Conservation (phyloP, 1,284 basidiomycete species). For the Moniliella sp. region DNA sequence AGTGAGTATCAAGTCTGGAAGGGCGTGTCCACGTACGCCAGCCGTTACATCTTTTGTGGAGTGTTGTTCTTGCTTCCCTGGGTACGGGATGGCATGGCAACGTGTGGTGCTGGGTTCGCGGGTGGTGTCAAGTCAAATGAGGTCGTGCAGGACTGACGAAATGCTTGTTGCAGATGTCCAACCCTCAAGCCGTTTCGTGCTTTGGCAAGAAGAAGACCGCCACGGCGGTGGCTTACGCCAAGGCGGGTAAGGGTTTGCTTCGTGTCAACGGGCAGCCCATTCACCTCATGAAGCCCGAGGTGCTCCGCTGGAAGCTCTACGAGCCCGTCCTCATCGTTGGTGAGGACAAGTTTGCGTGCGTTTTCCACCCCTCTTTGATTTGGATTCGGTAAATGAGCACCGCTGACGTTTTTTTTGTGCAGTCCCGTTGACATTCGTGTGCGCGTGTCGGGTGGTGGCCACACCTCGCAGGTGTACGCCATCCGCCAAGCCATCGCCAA, state of each 20-base stretch:
- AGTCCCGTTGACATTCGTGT: constrained; percentile 70
- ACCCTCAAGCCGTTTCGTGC: constrained; percentile 27
- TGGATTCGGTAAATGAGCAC: neutral
- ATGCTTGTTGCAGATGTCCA: no score
- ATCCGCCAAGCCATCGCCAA: constrained; percentile 97
- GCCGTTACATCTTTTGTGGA: no score
- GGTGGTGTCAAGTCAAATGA: no score
- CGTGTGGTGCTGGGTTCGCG: no score
- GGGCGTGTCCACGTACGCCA: no score
- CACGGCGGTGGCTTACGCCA: constrained; percentile 26
- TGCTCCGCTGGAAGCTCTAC: constrained; percentile 93
- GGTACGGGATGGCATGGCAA: no score
- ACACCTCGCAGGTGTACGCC: constrained; percentile 95
- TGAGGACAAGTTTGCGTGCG: constrained; percentile 34
- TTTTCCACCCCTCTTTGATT: constrained; percentile 1
- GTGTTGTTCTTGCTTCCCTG: no score
- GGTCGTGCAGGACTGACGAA: no score
- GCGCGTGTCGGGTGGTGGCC: constrained; percentile 95
- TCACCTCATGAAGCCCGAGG: constrained; percentile 65
- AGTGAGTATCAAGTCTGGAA: no score
- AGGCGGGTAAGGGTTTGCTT: constrained; percentile 85
- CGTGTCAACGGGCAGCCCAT: constrained; percentile 93
- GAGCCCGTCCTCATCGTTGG: constrained; percentile 41
- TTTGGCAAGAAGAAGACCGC: constrained; percentile 37
- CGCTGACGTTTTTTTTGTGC: neutral